Conservation (phyloP, 768 basidiomycete genomes). For the Amanita polypyramis region DNA sequence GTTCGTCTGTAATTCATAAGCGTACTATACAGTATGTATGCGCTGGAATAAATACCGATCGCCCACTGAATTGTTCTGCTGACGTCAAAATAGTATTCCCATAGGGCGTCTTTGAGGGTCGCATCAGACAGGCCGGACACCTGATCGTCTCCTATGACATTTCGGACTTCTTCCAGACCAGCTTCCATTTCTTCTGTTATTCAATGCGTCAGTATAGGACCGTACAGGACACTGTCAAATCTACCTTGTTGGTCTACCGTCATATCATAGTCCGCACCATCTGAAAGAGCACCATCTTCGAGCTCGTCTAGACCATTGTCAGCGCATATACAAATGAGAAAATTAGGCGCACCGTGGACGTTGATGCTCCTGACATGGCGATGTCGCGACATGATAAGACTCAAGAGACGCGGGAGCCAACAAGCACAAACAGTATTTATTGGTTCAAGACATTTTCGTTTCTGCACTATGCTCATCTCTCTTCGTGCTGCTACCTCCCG, state of each 20-base stretch:
- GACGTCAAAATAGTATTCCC: conserved; percentile 83
- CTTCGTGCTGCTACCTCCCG: conserved; percentile 35
- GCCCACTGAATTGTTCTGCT: conserved; percentile 69
- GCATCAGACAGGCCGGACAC: conserved; percentile 61
- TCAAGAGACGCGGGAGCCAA: background rate
- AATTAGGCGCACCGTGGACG: conserved; percentile 42
- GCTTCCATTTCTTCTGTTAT: conserved; percentile 54
- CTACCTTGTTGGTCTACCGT: conserved; percentile 77
- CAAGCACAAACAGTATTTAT: conserved; percentile 3
- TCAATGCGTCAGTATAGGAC: background rate
- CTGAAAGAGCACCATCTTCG: conserved; percentile 70
- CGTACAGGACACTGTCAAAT: background rate
- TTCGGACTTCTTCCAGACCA: conserved; percentile 58
- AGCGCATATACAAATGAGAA: conserved; percentile 1
- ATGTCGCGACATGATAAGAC: conserved; percentile 75
- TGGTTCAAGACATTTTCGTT: conserved; percentile 2
- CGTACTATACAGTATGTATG: conserved; percentile 3
- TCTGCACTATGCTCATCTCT: conserved; percentile 37
- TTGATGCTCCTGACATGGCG: conserved; percentile 82
- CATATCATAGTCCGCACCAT: conserved; percentile 71
- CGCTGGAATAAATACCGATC: conserved; percentile 41
- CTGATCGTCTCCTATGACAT: conserved; percentile 55
- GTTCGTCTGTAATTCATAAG: conserved; percentile 45
- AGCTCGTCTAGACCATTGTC: conserved; percentile 61
- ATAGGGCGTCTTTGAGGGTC: conserved; percentile 70